A percentile compares a stretch with the other conserved stretches of the same genome.
These are phyloP conservation scores for Mycena citricolor DNA, from an alignment of 1,284 basidiomycete genomes.

Conservation along the genomic window DNA sequence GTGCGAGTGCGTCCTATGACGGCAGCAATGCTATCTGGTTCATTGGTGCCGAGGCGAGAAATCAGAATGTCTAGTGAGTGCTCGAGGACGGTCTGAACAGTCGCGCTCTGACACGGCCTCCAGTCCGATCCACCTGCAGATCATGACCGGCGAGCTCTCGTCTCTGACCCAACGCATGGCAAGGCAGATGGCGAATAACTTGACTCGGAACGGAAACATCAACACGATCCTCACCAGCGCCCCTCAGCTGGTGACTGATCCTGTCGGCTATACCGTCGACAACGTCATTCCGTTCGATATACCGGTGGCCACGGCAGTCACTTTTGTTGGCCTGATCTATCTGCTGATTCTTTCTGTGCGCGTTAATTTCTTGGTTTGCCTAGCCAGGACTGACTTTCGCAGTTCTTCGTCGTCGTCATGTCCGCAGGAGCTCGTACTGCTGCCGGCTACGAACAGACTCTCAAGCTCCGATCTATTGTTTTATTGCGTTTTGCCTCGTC, in stretches of 20 bases:
- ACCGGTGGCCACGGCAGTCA: slow-evolving; percentile 51
- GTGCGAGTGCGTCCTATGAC: slow-evolving; percentile 34
- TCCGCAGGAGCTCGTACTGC: slow-evolving; percentile 31
- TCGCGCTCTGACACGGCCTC: too few relatives aligned
- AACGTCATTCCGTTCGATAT: slow-evolving; percentile 60
- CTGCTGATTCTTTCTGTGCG: slow-evolving; percentile 49
- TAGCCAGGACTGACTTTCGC: not conserved
- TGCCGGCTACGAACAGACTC: slow-evolving; percentile 40
- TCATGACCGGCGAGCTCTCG: slow-evolving; percentile 29
- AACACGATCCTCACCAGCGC: slow-evolving; percentile 40
- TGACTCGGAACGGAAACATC: slow-evolving; percentile 24
- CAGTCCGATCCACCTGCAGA: slow-evolving; percentile 38
- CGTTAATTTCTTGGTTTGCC: slow-evolving; percentile 34
- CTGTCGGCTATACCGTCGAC: slow-evolving; percentile 39
- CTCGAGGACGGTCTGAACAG: too few relatives aligned
- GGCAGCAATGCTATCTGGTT: slow-evolving; percentile 37
- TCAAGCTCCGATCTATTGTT: slow-evolving; percentile 45
- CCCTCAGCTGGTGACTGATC: slow-evolving; percentile 47
- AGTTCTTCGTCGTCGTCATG: slow-evolving; percentile 28
- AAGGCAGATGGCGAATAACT: slow-evolving; percentile 32
- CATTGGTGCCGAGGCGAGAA: slow-evolving; percentile 35
- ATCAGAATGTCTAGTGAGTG: slow-evolving; percentile 51
- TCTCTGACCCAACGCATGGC: slow-evolving; percentile 35
- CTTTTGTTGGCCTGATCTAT: slow-evolving; percentile 64
- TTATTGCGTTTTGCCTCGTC: slow-evolving; percentile 46